Evolutionary conservation across 768 basidiomycete species (phyloP), one percentile per base, ranked within the genome.

Genomic region (Trichaptum fuscoviolaceum): DNA sequence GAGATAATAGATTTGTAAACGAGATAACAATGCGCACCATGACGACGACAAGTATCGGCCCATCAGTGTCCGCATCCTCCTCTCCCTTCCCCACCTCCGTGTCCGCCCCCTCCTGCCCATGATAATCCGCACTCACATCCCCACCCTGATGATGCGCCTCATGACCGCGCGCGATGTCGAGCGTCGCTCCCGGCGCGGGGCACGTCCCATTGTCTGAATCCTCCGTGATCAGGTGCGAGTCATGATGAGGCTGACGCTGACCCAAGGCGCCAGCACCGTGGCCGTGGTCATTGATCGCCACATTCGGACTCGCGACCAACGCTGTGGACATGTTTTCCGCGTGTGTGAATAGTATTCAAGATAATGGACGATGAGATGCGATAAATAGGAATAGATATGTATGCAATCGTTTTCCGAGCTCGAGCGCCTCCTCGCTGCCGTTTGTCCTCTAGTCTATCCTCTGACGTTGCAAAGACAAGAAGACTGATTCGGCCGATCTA

Each of bases 1-100:
- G 34, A 68, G 63, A 66, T 65, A 52, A 57, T 23, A 34, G 63
- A 63, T 63, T 24, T 7, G 66, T 26, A 42, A 66, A 30, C 60
- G 63, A 5, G 57, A 34, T n/a, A 69, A n/a, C n/a, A n/a, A n/a
- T n/a, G n/a, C 79, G 35, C 34, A 86, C 84, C 85, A 86, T 86
- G 58, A 84, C 79, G 25, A 86, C 71, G 67, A 86, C 77, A 65
- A 85, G 74, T 35, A 77, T 70, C 24, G 71, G 72, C 42, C 42
- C 25, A 17, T 25, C 64, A 58, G 42, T 52, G 12, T 12, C 10
- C 20, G 42, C 42, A 12, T 20, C 42, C 10, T 3, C 42, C 42
- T 52, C 15, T 20, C 15, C 42, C 42, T 52, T 20, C 20, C 42
- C 42, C 12, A 52, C 42, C 12, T 20, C 42, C 20, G 42, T 52